phyloP scores from a whole-genome alignment of 805 yeast species.

The Candida fluviatilis region DNA sequence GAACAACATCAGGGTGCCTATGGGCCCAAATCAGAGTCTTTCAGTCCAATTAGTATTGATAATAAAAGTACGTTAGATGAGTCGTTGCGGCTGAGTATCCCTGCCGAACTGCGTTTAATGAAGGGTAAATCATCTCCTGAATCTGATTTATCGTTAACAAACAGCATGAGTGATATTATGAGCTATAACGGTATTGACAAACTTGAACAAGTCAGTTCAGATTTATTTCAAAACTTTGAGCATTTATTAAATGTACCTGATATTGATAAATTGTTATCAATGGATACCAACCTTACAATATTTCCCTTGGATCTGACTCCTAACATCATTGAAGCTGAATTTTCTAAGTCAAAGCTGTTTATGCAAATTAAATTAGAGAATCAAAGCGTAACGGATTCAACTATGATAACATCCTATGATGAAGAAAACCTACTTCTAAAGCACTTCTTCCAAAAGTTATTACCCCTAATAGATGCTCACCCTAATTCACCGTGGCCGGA shows the following conservation, averaged over 20 bases:
- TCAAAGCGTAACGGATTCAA: not conserved
- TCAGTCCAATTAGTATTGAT: too few species aligned
- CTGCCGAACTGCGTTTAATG: not conserved
- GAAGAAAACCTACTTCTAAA: conserved; percentile 54
- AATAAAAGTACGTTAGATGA: not conserved
- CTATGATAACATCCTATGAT: conserved; percentile 14
- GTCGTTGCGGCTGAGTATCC: not conserved
- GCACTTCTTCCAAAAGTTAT: conserved; percentile 51
- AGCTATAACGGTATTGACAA: not conserved
- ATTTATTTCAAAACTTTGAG: conserved; percentile 23
- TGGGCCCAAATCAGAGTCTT: too few species aligned
- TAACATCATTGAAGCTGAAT: not conserved
- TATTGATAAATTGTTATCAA: conserved; percentile 1
- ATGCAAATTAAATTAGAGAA: not conserved
- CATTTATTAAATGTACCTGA: conserved; percentile 12
- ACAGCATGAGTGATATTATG: not conserved
- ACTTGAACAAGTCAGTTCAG: conserved; percentile 19
- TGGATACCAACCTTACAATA: not conserved
- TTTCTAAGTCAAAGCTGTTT: not conserved
- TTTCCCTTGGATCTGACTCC: not conserved
- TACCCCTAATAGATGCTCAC: conserved; percentile 54
- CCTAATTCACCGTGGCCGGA: conserved; percentile 63
- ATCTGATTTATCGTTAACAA: not conserved
- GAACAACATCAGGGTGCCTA: too few species aligned
- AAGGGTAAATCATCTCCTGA: not conserved